Conservation (phyloP, 257 asterid genomes). For the Solanum rostratum region DNA sequence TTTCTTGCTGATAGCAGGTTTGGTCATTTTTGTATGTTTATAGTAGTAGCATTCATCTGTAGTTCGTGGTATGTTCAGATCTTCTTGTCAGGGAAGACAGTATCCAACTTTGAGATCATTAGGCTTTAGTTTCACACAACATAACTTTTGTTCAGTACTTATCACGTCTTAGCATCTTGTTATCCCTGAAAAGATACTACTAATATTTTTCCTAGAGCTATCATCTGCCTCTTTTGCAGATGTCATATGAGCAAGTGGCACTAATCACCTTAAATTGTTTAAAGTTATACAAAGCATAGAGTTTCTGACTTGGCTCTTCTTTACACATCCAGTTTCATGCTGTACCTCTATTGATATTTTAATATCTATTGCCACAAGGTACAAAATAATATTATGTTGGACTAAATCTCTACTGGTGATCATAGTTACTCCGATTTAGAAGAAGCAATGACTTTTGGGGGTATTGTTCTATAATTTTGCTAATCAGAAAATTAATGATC, state of each 20-base stretch:
- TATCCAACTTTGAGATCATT: background rate
- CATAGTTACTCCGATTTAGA: background rate
- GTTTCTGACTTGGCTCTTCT: background rate
- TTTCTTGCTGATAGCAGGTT: background rate
- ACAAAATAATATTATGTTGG: background rate
- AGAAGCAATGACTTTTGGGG: background rate
- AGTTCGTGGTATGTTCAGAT: background rate
- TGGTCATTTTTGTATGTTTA: background rate
- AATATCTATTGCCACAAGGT: background rate
- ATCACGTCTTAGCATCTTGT: background rate
- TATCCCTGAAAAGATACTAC: background rate
- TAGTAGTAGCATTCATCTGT: background rate
- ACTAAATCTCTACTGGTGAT: background rate
- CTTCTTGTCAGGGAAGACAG: background rate
- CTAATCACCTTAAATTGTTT: background rate
- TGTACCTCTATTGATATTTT: background rate
- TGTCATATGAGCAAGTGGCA: background rate
- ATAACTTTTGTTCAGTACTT: background rate
- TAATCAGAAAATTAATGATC: background rate
- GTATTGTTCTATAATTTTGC: background rate
- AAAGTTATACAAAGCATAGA: background rate
- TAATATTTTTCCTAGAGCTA: background rate
- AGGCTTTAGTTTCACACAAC: background rate
- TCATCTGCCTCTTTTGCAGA: background rate
- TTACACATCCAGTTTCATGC: background rate